Evolutionary conservation across 345 rosid genomes (phyloP).

Genomic region (Pugionium dolabratum): DNA sequence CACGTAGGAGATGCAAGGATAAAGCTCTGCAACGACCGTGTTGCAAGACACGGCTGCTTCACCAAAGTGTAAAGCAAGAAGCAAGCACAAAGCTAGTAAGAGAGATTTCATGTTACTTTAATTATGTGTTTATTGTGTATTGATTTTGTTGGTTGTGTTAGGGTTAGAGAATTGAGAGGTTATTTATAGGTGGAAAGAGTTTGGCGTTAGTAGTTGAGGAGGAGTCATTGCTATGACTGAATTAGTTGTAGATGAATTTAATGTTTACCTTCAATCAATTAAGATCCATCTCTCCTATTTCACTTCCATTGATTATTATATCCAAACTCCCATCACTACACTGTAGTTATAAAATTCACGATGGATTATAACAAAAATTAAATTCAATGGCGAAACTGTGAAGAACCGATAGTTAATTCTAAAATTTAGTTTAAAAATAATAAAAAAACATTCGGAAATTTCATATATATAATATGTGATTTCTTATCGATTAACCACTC

Average conservation of each 20-base stretch:
- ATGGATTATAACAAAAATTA: neutral
- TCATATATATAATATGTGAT: neutral
- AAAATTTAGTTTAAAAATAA: too few species aligned
- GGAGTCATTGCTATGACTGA: conserved; percentile 25
- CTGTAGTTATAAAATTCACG: neutral
- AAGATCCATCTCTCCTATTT: conserved; percentile 19
- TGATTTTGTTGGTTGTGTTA: neutral
- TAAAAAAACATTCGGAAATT: neutral
- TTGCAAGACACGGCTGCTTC: conserved; percentile 41
- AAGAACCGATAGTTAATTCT: too few species aligned
- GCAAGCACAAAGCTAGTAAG: conserved; percentile 32
- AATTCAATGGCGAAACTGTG: too few species aligned
- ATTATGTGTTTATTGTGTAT: neutral
- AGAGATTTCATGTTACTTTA: conserved; percentile 23
- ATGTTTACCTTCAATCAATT: conserved; percentile 25
- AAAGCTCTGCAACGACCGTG: conserved; percentile 24
- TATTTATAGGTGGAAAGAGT: conserved; percentile 15
- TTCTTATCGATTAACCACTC: neutral
- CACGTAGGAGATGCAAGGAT: conserved; percentile 40
- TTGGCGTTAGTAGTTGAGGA: conserved; percentile 29
- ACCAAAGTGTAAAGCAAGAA: conserved; percentile 31
- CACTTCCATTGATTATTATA: neutral
- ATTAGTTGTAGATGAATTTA: conserved; percentile 36
- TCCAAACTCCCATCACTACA: neutral
- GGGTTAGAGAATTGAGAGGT: conserved; percentile 21